Conservation (phyloP, 257 asterid species). For the Solanum chmielewskii region DNA sequence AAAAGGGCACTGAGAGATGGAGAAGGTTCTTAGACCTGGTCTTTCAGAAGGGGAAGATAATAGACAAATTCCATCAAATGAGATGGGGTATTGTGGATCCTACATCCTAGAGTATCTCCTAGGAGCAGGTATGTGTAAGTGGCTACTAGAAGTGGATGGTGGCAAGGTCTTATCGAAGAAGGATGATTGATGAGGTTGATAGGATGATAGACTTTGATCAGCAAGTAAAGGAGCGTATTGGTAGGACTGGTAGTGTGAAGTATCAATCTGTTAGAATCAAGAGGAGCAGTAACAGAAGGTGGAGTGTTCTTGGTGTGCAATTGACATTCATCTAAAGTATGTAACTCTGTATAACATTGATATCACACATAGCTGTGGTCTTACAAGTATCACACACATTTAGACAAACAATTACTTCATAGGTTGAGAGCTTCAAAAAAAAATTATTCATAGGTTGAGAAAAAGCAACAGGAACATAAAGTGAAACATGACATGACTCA, state of each 20-base stretch:
- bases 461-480: background rate
- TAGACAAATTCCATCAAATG: background rate
- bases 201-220: background rate
- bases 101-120: background rate
- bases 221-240: background rate
- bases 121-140: background rate
- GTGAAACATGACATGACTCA: background rate
- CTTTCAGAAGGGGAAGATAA: background rate
- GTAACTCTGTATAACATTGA: background rate
- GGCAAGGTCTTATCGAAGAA: background rate
- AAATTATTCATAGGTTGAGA: background rate
- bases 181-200: background rate
- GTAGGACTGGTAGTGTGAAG: background rate
- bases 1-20: background rate
- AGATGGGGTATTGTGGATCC: background rate
- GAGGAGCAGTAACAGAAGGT: background rate
- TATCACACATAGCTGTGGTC: background rate
- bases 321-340: background rate
- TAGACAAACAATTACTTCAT: background rate
- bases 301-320: background rate
- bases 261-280: background rate
- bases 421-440: background rate
- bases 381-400: background rate
- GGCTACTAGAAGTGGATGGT: background rate
- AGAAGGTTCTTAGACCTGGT: background rate